phyloP scores from a whole-genome alignment of 371 early-diverging fungal genomes.

The Mortierella polycephala region DNA sequence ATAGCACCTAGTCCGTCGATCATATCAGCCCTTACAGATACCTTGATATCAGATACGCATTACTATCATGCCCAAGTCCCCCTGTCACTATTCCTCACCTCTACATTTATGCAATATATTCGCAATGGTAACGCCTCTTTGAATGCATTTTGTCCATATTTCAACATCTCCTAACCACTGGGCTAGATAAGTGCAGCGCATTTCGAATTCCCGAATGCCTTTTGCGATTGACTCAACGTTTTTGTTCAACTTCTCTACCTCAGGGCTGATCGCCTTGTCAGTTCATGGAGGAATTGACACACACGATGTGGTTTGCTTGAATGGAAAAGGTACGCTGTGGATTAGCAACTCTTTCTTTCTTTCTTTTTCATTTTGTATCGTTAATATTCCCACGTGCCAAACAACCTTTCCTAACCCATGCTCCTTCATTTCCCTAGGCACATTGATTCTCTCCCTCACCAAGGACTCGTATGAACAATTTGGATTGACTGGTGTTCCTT shows the following conservation, averaged over 20 bases:
- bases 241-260: neutral
- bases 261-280: conserved; percentile 54
- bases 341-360: neutral
- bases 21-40: conserved; percentile 10
- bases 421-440: conserved; percentile 35
- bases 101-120: conserved; percentile 38
- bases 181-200: too few species aligned
- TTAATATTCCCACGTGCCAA: neutral
- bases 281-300: conserved; percentile 62
- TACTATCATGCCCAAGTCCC: conserved; percentile 45
- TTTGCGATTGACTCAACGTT: neutral
- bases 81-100: conserved; percentile 31
- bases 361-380: neutral
- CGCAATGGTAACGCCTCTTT: conserved; percentile 27
- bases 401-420: neutral
- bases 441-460: conserved; percentile 60
- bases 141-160: too few species aligned
- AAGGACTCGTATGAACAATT: conserved; percentile 68
- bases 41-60: conserved; percentile 9
- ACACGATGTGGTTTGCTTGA: conserved; percentile 63
- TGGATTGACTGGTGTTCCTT: conserved; percentile 62
- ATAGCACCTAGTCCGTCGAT: conserved; percentile 6
- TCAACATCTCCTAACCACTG: too few species aligned
- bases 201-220: neutral
- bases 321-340: conserved; percentile 56